phyloP scores from a whole-genome alignment of 176 grass and related monocot species.

The Ensete glaucum region DNA sequence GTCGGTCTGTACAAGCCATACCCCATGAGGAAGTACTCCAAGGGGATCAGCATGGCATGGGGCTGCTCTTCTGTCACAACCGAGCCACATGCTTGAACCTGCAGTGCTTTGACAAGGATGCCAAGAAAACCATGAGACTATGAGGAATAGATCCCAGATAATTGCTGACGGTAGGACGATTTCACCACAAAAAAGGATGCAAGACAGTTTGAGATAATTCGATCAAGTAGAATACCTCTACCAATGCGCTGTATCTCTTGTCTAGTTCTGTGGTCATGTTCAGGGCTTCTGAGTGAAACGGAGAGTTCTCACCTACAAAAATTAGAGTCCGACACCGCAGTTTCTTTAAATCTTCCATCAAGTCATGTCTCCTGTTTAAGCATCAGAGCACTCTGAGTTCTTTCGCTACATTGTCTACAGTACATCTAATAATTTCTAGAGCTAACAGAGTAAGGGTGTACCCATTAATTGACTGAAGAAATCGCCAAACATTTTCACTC shows the following conservation, averaged over 20 bases:
- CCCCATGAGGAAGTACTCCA: slow-evolving; percentile 97
- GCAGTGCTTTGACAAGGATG: slow-evolving; percentile 3
- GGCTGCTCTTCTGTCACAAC: slow-evolving; percentile 90
- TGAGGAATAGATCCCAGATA: background rate
- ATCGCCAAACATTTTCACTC: slow-evolving; percentile 72
- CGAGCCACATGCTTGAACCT: slow-evolving; percentile 90
- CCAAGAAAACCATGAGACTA: background rate
- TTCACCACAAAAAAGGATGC: no score
- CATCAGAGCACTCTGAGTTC: background rate
- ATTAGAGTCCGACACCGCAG: slow-evolving; percentile 83
- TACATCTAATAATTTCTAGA: slow-evolving; percentile 14
- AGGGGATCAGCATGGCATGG: slow-evolving; percentile 81
- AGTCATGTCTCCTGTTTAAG: slow-evolving; percentile 73
- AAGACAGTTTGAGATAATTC: background rate
- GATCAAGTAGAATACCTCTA: slow-evolving; percentile 50
- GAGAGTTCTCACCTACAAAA: slow-evolving; percentile 79
- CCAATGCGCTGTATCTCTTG: slow-evolving; percentile 75
- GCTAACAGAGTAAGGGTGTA: slow-evolving; percentile 16
- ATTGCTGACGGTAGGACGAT: no score
- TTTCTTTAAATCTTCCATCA: slow-evolving; percentile 69
- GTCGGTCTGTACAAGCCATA: slow-evolving; percentile 75
- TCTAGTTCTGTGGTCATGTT: slow-evolving; percentile 84
- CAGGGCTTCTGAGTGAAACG: slow-evolving; percentile 72
- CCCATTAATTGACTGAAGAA: slow-evolving; percentile 85
- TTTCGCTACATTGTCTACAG: background rate